Percentiles rank a stretch among this genome's conserved stretches.
Evolutionary conservation across 2,329 filamentous ascomycete genomes (phyloP).

Genomic region (Colletotrichum musicola): DNA sequence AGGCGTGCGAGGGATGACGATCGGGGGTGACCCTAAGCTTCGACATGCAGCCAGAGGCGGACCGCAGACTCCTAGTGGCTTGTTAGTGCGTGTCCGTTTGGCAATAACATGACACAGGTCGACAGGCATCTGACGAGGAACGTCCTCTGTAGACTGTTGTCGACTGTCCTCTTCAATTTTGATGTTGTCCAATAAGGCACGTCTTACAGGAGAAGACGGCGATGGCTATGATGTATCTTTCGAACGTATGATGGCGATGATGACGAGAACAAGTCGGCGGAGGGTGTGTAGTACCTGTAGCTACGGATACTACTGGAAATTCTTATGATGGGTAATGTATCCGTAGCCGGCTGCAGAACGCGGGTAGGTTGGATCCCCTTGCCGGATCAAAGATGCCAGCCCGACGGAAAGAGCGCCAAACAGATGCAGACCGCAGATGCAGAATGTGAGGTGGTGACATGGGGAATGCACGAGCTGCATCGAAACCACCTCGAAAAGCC

Average conservation of each 20-base stretch:
- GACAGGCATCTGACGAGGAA: slow-evolving; percentile 28
- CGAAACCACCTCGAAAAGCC: too few relatives aligned
- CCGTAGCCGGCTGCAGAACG: too few relatives aligned
- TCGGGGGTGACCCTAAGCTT: slow-evolving; percentile 25
- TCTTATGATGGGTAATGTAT: too few relatives aligned
- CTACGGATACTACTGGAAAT: too few relatives aligned
- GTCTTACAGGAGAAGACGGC: too few relatives aligned
- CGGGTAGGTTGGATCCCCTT: neutral
- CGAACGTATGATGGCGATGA: too few relatives aligned
- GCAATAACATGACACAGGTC: slow-evolving; percentile 9
- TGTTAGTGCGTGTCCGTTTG: slow-evolving; percentile 27
- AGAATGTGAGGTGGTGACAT: slow-evolving; percentile 14
- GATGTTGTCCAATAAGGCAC: too few relatives aligned
- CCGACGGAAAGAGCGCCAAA: slow-evolving; percentile 1
- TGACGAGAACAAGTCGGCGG: too few relatives aligned
- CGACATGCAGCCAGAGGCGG: slow-evolving; percentile 34
- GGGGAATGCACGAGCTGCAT: slow-evolving; percentile 19
- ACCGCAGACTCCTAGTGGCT: slow-evolving; percentile 31
- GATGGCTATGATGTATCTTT: too few relatives aligned
- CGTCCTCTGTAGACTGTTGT: too few relatives aligned
- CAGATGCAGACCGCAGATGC: slow-evolving; percentile 20
- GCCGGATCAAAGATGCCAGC: neutral
- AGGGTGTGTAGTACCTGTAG: too few relatives aligned
- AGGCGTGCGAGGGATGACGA: neutral
- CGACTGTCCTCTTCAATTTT: too few relatives aligned